phyloP scores from a whole-genome alignment of 2,329 filamentous ascomycete genomes.

The Microcera coccophila region DNA sequence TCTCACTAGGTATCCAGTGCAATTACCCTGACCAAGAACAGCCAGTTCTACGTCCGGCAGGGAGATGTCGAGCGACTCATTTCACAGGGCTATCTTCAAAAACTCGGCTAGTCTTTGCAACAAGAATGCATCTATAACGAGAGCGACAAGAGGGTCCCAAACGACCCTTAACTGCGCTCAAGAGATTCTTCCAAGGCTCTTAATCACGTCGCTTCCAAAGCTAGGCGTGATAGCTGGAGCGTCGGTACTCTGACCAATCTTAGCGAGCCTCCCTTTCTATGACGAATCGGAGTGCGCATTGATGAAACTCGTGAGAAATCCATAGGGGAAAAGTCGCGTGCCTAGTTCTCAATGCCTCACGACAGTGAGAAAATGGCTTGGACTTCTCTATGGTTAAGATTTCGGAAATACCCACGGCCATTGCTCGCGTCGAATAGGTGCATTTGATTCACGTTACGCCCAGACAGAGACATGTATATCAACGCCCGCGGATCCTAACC shows the following conservation, averaged over 20 bases:
- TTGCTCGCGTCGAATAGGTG: neutral
- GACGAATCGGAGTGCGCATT: too few relatives aligned
- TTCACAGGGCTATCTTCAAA: constrained; percentile 89
- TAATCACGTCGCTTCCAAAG: too few relatives aligned
- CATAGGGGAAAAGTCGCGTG: too few relatives aligned
- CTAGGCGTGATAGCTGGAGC: too few relatives aligned
- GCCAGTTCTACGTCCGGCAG: constrained; percentile 93
- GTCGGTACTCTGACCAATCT: too few relatives aligned
- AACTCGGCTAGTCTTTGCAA: constrained; percentile 61
- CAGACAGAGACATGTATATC: constrained; percentile 1
- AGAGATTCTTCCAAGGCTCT: too few relatives aligned
- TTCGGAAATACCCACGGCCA: neutral
- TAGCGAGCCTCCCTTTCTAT: too few relatives aligned
- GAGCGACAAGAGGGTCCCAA: too few relatives aligned
- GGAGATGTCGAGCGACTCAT: constrained; percentile 94
- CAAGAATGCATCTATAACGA: neutral
- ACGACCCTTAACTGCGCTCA: too few relatives aligned
- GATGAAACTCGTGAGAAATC: too few relatives aligned
- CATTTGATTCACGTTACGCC: neutral
- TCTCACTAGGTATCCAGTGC: constrained; percentile 53
- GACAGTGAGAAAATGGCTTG: neutral
- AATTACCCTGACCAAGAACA: constrained; percentile 96
- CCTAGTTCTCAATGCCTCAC: neutral
- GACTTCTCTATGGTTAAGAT: neutral
- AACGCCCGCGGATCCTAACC: neutral